A percentile compares a stretch with the other conserved stretches of the same genome.
phyloP scores from a whole-genome alignment of 208 protist genomes.

The Vickermania spadyakhi region DNA sequence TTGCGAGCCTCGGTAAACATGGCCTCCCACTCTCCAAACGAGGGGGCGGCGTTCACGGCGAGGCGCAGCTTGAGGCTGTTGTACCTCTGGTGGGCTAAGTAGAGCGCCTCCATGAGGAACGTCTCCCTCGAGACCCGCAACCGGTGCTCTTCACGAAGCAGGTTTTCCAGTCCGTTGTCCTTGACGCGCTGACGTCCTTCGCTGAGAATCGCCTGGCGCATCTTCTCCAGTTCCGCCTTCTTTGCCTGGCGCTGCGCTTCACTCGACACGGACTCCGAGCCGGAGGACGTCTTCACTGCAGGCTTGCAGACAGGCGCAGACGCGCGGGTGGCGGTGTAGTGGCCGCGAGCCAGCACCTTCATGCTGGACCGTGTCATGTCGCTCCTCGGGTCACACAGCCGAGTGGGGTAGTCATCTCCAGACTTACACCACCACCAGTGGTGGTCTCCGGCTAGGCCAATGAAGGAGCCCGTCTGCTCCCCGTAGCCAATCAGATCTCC shows the following conservation, averaged over 20 bases:
- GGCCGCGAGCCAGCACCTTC: conserved; percentile 36
- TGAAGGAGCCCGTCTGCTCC: conserved; percentile 41
- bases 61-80: neutral
- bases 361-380: conserved; percentile 44
- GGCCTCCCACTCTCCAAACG: neutral
- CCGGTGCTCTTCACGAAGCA: neutral
- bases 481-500: conserved; percentile 74
- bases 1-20: neutral
- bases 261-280: neutral
- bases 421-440: conserved; percentile 65
- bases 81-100: neutral
- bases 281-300: neutral
- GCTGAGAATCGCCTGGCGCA: conserved; percentile 1
- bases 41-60: neutral
- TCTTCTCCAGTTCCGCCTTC: neutral
- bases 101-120: neutral
- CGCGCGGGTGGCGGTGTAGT: conserved; percentile 20
- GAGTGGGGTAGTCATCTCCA: conserved; percentile 41
- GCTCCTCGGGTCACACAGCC: conserved; percentile 51
- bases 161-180: neutral
- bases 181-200: neutral
- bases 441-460: conserved; percentile 66
- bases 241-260: neutral
- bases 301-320: neutral
- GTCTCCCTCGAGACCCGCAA: neutral